phyloP scores from a whole-genome alignment of 352 stramenopile genomes.

The Phytophthora pinifolia region DNA sequence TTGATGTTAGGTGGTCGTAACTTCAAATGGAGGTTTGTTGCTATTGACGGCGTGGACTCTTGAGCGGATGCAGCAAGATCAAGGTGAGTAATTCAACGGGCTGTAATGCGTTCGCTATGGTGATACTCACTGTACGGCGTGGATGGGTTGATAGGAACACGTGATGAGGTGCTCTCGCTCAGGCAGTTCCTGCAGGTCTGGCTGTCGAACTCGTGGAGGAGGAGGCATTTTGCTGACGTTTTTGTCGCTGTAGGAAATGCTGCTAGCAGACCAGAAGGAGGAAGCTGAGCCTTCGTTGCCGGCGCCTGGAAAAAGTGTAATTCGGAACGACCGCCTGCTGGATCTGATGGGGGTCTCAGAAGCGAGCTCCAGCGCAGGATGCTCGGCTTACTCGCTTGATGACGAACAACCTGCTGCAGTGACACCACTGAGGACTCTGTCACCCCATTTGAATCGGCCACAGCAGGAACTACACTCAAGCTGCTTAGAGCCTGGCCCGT shows the following conservation, averaged over 20 bases:
- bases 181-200: slow-evolving; percentile 39
- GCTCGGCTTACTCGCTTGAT: slow-evolving; percentile 17
- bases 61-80: slow-evolving; percentile 10
- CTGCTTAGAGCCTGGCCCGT: background rate
- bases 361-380: slow-evolving; percentile 7
- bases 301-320: slow-evolving; percentile 5
- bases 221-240: background rate
- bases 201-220: background rate
- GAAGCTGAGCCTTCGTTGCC: background rate
- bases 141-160: slow-evolving; percentile 31
- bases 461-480: background rate
- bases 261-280: slow-evolving; percentile 13
- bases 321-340: slow-evolving; percentile 24
- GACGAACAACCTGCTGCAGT: slow-evolving; percentile 15
- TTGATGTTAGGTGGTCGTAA: slow-evolving; percentile 28
- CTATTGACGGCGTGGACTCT: background rate
- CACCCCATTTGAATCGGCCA: background rate
- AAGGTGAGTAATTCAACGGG: slow-evolving; percentile 1
- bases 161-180: slow-evolving; percentile 58
- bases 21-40: slow-evolving; percentile 15
- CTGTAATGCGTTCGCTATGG: background rate
- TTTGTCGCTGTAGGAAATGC: slow-evolving; percentile 15
- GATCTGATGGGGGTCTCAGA: slow-evolving; percentile 26
- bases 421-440: slow-evolving; percentile 8
- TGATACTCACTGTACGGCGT: background rate